Conservation (phyloP, 768 basidiomycete genomes). For the Sistotremastrum suecicum region DNA sequence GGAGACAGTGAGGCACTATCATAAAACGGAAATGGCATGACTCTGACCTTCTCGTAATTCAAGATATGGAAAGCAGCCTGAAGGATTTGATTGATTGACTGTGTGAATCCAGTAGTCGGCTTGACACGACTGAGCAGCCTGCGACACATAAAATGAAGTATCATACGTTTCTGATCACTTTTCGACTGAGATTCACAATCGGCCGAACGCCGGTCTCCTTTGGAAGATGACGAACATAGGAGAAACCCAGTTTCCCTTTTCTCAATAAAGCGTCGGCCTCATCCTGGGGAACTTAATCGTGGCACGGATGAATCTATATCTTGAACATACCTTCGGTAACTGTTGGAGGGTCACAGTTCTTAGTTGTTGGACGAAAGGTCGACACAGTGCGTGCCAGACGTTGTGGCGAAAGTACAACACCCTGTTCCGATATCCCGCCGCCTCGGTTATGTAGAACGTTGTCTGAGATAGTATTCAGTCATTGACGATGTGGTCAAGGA, state of each 20-base stretch:
- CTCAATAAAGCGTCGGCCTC: conserved; percentile 53
- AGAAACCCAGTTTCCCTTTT: conserved; percentile 67
- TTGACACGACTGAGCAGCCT: not conserved
- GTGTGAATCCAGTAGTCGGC: conserved; percentile 12
- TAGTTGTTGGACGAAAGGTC: conserved; percentile 68
- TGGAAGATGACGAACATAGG: conserved; percentile 78
- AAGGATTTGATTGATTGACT: conserved; percentile 81
- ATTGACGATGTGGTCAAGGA: not conserved
- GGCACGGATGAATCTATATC: not conserved
- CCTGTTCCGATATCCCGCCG: conserved; percentile 68
- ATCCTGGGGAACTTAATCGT: conserved; percentile 21
- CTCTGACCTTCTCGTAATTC: conserved; percentile 68
- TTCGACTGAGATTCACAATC: conserved; percentile 75
- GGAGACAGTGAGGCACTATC: not conserved
- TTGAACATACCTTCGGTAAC: conserved; percentile 45
- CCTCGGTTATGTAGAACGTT: conserved; percentile 89
- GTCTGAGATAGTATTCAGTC: conserved; percentile 35
- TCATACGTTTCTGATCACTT: conserved; percentile 13
- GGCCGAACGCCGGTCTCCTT: conserved; percentile 93
- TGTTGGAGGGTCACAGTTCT: conserved; percentile 54
- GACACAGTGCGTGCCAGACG: conserved; percentile 78
- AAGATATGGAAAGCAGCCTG: conserved; percentile 77
- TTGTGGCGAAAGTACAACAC: conserved; percentile 90
- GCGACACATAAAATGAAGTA: not conserved
- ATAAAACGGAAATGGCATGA: not conserved